These are phyloP conservation scores for Pistacia integerrima DNA, from an alignment of 345 rosid species.

Conservation along the genomic window DNA sequence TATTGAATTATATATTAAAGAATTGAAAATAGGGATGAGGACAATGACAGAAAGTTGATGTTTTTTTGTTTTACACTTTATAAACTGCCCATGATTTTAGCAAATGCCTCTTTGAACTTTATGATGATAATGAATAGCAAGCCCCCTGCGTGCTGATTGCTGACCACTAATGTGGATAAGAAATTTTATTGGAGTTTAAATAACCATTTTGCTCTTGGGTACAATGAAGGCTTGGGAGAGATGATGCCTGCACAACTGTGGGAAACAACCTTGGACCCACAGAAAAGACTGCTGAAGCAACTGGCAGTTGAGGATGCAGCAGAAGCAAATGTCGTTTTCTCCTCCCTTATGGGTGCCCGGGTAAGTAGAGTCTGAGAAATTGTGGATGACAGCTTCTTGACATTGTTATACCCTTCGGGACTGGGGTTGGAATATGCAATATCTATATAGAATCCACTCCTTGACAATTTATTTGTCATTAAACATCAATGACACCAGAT, in stretches of 20 bases:
- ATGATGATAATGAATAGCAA: not conserved
- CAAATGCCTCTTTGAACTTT: not conserved
- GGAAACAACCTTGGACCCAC: conserved; percentile 97
- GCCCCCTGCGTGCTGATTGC: not conserved
- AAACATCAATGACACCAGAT: not conserved
- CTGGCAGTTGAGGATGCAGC: conserved; percentile 82
- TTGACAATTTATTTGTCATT: not conserved
- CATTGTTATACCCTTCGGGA: not conserved
- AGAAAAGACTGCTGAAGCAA: conserved; percentile 77
- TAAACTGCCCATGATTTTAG: not conserved
- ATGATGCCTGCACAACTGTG: conserved; percentile 98
- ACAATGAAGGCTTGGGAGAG: conserved; percentile 84
- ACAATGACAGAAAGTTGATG: no score
- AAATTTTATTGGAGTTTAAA: not conserved
- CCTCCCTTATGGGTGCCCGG: conserved; percentile 94
- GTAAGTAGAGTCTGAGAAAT: conserved; percentile 37
- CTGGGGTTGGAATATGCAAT: not conserved
- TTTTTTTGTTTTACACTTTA: no score
- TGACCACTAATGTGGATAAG: not conserved
- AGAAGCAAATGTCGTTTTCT: conserved; percentile 69
- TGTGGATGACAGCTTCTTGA: no score
- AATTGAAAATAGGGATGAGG: no score
- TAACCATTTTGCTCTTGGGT: not conserved
- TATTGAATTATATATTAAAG: no score
- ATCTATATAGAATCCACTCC: not conserved